Conservation (phyloP, 352 stramenopile genomes). For the Globisporangium cystogenes region DNA sequence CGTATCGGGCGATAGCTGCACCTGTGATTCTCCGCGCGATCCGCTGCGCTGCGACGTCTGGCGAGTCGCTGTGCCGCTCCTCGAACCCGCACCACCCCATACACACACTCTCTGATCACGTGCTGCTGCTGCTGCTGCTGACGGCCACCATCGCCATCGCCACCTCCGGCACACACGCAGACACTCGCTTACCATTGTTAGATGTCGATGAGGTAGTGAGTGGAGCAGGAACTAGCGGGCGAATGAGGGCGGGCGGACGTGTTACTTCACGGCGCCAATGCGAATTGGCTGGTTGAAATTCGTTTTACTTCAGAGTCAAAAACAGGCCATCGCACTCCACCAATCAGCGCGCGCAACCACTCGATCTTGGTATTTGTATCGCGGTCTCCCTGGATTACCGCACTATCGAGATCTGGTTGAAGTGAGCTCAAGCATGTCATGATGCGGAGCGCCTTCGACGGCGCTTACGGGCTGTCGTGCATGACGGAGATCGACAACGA, state of each 20-base stretch:
- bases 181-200: constrained; percentile 31
- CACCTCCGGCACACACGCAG: not conserved
- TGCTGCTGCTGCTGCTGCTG: not conserved
- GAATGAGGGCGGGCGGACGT: constrained; percentile 11
- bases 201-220: constrained; percentile 86
- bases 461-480: too few species aligned
- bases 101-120: not conserved
- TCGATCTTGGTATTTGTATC: not conserved
- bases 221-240: constrained; percentile 48
- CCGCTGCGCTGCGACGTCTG: not conserved
- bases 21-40: not conserved
- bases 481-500: too few species aligned
- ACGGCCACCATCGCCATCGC: not conserved
- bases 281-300: constrained; percentile 79
- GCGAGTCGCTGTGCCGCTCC: not conserved
- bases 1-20: not conserved
- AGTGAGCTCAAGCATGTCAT: too few species aligned
- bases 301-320: constrained; percentile 35
- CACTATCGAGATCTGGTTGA: too few species aligned
- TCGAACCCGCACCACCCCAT: too few species aligned
- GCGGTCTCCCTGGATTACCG: too few species aligned
- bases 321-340: not conserved
- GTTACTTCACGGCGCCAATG: constrained; percentile 46
- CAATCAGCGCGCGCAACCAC: not conserved
- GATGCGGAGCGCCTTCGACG: too few species aligned